Evolutionary conservation across 1,284 basidiomycete species (phyloP).

Genomic region (Tranzscheliella williamsii): DNA sequence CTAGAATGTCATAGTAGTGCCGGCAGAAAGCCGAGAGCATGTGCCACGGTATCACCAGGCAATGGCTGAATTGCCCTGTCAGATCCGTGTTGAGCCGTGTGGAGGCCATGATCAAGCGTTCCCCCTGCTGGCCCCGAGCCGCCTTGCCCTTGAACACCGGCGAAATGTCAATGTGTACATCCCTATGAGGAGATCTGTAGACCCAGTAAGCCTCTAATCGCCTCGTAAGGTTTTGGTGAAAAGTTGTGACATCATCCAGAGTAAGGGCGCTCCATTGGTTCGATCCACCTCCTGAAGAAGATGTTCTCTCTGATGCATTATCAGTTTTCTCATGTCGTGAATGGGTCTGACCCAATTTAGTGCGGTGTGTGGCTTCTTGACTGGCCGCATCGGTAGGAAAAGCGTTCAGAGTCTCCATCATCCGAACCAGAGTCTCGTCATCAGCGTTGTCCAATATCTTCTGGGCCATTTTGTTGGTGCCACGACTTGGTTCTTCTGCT

Average conservation of each 20-base stretch:
- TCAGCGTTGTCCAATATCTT: conserved; percentile 34
- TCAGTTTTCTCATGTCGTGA: too few species aligned
- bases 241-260: conserved; percentile 38
- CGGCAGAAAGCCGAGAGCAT: conserved; percentile 39
- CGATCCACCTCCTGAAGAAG: conserved; percentile 19
- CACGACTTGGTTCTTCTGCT: conserved; percentile 1
- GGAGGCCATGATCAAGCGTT: conserved; percentile 23
- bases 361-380: conserved; percentile 6
- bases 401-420: conserved; percentile 39
- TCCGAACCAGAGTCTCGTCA: conserved; percentile 33
- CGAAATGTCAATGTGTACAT: conserved; percentile 41
- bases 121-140: conserved; percentile 10
- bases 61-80: conserved; percentile 29
- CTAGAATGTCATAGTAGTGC: conserved; percentile 10
- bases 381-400: conserved; percentile 40
- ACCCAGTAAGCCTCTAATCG: conserved; percentile 50
- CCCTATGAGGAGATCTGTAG: conserved; percentile 32
- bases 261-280: conserved; percentile 36
- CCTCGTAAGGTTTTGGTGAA: conserved; percentile 35
- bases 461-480: conserved; percentile 23
- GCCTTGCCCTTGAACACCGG: conserved; percentile 29
- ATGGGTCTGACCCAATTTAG: too few species aligned
- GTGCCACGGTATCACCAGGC: conserved; percentile 33
- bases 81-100: conserved; percentile 25
- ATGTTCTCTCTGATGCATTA: not conserved